phyloP scores from a whole-genome alignment of 2,329 filamentous ascomycete genomes.

The Ramichloridium luteum region DNA sequence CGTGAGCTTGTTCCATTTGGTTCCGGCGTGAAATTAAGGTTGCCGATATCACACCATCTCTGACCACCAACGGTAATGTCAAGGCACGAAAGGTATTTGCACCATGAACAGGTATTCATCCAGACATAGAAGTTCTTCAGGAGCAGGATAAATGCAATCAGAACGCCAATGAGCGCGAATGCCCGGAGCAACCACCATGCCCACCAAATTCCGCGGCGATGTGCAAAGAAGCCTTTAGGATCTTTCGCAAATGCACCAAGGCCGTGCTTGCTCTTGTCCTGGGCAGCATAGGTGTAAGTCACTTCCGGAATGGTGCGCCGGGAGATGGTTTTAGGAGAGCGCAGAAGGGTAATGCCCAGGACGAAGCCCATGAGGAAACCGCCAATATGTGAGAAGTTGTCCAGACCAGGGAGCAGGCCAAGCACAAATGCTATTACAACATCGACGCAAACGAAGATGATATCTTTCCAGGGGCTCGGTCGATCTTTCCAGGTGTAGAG shows the following conservation, averaged over 20 bases:
- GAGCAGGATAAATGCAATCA: conserved; percentile 76
- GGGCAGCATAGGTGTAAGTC: conserved; percentile 13
- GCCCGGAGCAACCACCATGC: conserved; percentile 85
- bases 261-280: conserved; percentile 14
- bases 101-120: conserved; percentile 71
- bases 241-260: conserved; percentile 36
- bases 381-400: conserved; percentile 96
- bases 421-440: conserved; percentile 83
- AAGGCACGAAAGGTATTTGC: conserved; percentile 88
- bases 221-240: conserved; percentile 70
- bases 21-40: conserved; percentile 25
- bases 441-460: conserved; percentile 78
- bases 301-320: conserved; percentile 12
- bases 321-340: conserved; percentile 59
- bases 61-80: conserved; percentile 39
- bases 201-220: conserved; percentile 91
- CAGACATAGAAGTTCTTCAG: conserved; percentile 84
- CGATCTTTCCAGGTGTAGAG: conserved; percentile 86
- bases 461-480: conserved; percentile 61
- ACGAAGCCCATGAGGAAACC: conserved; percentile 87
- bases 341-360: conserved; percentile 74
- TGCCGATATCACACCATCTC: conserved; percentile 50
- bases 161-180: conserved; percentile 63
- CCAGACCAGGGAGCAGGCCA: conserved; percentile 78
- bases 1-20: conserved; percentile 11